Evolutionary conservation across 768 basidiomycete genomes (phyloP), one percentile per base, ranked within the genome.

Genomic region (Paxillus involutus): DNA sequence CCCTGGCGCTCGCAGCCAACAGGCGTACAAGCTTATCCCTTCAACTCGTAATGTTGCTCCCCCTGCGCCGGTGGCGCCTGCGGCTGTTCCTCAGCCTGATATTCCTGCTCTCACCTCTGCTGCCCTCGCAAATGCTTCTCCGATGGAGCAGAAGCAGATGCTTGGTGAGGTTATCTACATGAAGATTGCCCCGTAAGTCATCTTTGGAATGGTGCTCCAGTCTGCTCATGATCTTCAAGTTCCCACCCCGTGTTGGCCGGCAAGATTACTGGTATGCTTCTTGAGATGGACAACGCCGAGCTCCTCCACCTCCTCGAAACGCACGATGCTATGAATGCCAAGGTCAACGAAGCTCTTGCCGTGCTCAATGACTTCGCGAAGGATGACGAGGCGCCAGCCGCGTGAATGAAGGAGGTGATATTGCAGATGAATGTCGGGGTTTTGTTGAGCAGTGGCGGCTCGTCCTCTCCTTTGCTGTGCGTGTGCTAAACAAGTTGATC

Each of bases 281-380:
- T 98, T 59, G 95, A 99, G 84, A 98, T 99, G 96, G 95, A 98
- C 73, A 96, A 96, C 75, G 68, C 80, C 45, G 97, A 98, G 74
- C 80, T 99, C 47, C 76, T 98, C 29, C 88, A 91, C 74, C 83
- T 99, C 47, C 75, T 98, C 63, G 94, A 96, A 56, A 76, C 84
- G 51, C 75, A 77, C 19, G 91, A 93, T 10, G 84, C 94, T 41
- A 84, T 99, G 80, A 83, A 83, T 66, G 76, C 79, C 73, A 99
- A 99, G 81, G 89, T 97, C 60, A 84, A 82, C 55, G 96, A 98
- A 78, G 96, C 96, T 32, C 81, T 98, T 57, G 69, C 78, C 53
- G 95, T 98, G 46, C 80, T 98, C 50, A 86, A 90, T 52, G 94
- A 97, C 65, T 98, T 88, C 77, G 68, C 85, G 56, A 76, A 74